Evolutionary conservation across 2,329 filamentous ascomycete species (phyloP), one percentile per base, ranked within the genome.

Genomic region (Paracorniculantispora psalliotae): DNA sequence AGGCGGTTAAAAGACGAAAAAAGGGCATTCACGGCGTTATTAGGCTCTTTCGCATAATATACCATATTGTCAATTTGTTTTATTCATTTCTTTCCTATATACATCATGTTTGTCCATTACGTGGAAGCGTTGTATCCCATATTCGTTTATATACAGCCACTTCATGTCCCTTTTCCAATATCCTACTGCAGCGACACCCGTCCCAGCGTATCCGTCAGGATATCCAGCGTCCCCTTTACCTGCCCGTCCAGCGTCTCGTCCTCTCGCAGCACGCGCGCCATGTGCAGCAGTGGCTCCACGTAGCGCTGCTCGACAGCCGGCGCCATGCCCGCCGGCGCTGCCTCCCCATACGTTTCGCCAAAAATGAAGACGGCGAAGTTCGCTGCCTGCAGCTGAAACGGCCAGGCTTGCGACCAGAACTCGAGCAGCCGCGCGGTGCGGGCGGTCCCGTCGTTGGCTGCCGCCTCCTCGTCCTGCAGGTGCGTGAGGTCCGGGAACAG

Each of bases 361-460:
- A 82, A 80, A 21, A 86, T 70, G 63, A 86, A 83, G 55, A 82
- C 77, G 8, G 80, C 78, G 68, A 88, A 85, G 64, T 87, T 87
- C 60, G 81, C 79, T 0, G 81, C 81, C 63, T 86, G 82, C 62
- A 86, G 72, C 56, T 86, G 74, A 61, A 86, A 82, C 2, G 80
- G 73, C 52, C 77, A 75, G 51, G 80, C 80, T 62, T 81, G 75
- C 13, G 68, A 67, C 75, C 82, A 80, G 63, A 81, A 82, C 25
- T 85, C 79, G 39, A 77, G 67, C 35, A 86, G 63, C 1, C 76
- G 74, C 5, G 73, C 71, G 2, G 69, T 63, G 23, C 74, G n/a
- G n/a, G n/a, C n/a, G n/a, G n/a, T n/a, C n/a, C n/a, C n/a, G n/a
- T n/a, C n/a, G n/a, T n/a, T n/a, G n/a, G n/a, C n/a, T n/a, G n/a